Evolutionary conservation across 225 moss, liverwort and hornwort genomes (phyloP).

Genomic region (Marchantia paleacea): DNA sequence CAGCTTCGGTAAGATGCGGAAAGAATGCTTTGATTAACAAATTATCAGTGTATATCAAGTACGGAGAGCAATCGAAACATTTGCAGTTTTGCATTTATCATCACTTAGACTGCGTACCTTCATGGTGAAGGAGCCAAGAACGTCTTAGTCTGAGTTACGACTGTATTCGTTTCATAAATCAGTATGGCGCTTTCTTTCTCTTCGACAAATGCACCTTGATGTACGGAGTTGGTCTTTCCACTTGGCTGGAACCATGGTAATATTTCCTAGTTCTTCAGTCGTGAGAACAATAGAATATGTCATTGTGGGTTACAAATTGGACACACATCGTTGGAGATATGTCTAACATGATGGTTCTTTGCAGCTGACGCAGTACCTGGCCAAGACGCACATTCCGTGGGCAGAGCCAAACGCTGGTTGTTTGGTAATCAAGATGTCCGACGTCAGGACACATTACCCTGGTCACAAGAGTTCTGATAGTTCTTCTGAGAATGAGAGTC

Average conservation of each 20-base stretch:
- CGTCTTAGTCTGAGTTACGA: no score
- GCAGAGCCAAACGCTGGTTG: constrained; percentile 61
- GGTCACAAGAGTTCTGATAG: constrained; percentile 16
- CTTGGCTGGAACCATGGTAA: background rate
- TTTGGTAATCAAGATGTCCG: constrained; percentile 54
- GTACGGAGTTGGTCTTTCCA: background rate
- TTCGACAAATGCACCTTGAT: no score
- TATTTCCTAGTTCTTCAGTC: background rate
- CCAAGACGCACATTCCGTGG: constrained; percentile 50
- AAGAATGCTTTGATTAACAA: background rate
- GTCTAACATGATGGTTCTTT: background rate
- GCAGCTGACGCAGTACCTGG: constrained; percentile 56
- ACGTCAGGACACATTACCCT: constrained; percentile 35
- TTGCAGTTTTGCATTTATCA: background rate
- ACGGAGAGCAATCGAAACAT: background rate
- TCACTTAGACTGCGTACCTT: background rate
- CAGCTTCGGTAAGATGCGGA: background rate
- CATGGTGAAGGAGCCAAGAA: no score
- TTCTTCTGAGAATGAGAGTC: constrained; percentile 13
- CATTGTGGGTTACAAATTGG: background rate
- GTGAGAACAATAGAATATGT: background rate
- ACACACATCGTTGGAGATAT: background rate
- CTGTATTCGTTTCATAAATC: no score
- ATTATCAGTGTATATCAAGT: background rate
- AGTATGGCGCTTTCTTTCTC: no score